Base-by-base conservation (phyloP, 352 stramenopile genomes). In the Phytophthora constricta region DNA sequence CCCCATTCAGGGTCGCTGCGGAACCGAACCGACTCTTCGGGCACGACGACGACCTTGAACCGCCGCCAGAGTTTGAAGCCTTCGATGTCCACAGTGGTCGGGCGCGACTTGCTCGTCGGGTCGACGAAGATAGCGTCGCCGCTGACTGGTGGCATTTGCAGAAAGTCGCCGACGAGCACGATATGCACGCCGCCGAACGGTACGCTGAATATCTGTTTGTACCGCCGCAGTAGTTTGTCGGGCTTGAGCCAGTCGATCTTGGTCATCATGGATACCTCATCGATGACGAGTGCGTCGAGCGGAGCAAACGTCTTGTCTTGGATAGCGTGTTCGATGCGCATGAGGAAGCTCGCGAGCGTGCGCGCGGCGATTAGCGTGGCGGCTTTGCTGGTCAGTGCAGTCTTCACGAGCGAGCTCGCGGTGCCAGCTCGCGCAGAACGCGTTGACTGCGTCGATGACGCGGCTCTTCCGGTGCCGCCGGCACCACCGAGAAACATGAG, bases 401-500 rank as follows among this genome's bases (percentile, higher is more conserved):
- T 37, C 31, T 37, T 37, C 13, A 37, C 31, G 31, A 37, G 31
- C 31, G 31, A 37, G 31, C 31, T 37, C 31, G 31, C 31, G 31
- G 7, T 37, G 31, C 31, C 31, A 37, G 43, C 55, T 47, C n/a
- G 28, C 26, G 55, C 41, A 47, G 28, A 62, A 62, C 17, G 43
- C 55, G 27, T 28, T 28, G 27, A 62, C 43, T 8, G 55, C n/a
- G n/a, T n/a, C n/a, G n/a, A n/a, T n/a, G n/a, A n/a, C 55, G 42
- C 55, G 27, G 42, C 55, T 62, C 27, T 62, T 0, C 55, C 55
- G 26, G 55, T 62, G 17, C 55, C 28, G 27, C 55, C 55, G 9
- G 55, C 27, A 16, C 55, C 28, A 19, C 55, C 55, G 43, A 62
- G 55, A 25, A 62, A 62, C 43, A 62, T 62, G 17, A 62, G 5